Evolutionary conservation across 2,329 filamentous ascomycete genomes (phyloP).

Genomic region (Fusarium pilosicola): DNA sequence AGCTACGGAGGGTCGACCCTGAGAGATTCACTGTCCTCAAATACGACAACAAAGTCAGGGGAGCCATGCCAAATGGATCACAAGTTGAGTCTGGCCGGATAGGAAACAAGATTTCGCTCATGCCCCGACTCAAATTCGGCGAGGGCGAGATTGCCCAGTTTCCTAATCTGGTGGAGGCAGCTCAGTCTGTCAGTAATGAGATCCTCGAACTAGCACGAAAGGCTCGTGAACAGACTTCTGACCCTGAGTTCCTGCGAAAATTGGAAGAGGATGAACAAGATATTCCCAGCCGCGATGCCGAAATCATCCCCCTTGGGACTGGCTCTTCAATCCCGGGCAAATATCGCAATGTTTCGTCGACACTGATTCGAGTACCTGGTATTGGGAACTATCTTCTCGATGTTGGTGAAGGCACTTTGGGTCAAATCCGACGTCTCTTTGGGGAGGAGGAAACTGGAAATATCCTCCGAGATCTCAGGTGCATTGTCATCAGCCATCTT

Average conservation of each 20-base stretch:
- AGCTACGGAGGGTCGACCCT: constrained; percentile 77
- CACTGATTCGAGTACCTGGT: constrained; percentile 83
- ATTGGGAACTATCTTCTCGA: constrained; percentile 92
- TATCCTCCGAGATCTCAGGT: constrained; percentile 81
- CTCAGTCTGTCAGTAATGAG: constrained; percentile 50
- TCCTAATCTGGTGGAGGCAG: constrained; percentile 58
- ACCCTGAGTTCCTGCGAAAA: constrained; percentile 58
- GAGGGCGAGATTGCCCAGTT: constrained; percentile 59
- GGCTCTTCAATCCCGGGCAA: constrained; percentile 91
- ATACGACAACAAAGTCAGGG: constrained; percentile 63
- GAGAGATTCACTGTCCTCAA: constrained; percentile 77
- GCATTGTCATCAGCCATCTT: constrained; percentile 93
- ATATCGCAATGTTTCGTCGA: constrained; percentile 94
- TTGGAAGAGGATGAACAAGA: constrained; percentile 66
- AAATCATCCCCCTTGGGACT: constrained; percentile 89
- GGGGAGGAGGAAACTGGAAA: constrained; percentile 69
- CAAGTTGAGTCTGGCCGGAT: constrained; percentile 53
- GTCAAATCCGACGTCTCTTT: constrained; percentile 83
- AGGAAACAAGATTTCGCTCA: constrained; percentile 58
- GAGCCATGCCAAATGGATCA: constrained; percentile 35
- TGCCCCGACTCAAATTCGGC: constrained; percentile 58
- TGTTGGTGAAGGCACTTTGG: constrained; percentile 90
- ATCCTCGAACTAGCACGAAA: constrained; percentile 64
- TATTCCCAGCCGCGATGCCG: constrained; percentile 78
- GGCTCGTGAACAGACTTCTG: constrained; percentile 55